Evolutionary conservation across 176 grass and related monocot genomes (phyloP), one percentile per base, ranked within the genome.

Genomic region (Oryza australiensis): DNA sequence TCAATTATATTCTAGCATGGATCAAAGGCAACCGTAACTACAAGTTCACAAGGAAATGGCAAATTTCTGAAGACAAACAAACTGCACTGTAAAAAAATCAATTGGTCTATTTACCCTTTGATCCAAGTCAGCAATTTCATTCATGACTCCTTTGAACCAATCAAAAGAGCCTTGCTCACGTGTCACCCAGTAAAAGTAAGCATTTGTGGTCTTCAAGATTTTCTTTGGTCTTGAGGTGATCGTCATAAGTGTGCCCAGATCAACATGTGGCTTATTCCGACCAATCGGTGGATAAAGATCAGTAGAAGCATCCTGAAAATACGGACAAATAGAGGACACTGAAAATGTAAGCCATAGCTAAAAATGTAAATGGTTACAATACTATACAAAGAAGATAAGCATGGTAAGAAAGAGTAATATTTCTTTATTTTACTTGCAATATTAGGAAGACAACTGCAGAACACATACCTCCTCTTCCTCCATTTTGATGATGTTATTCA

Each of bases 101-200:
- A 35, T 46, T 45, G 12, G 75, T 64, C 23, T 82, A 76, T 75
- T 22, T 88, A 99, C 97, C 89, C 91, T 92, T 87, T 99, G 97
- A 83, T 99, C 97, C 71, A 94, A 66, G 24, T 95, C 93, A 38
- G 91, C 97, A 49, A 99, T 92, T 77, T 99, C 97, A 42, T 99
- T 99, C 97, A 99, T 99, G 11, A 99, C 85, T 66, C 97, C 90
- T 84, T 99, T 99, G 76, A 99, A 99, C 97, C 97, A 99, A 90
- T 99, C 93, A 71, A 99, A 99, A 74, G 97, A 99, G 40, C 97
- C 97, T 77, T 99, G 97, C 70, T 99, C 97, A 11, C 93, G 93
- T 32, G 97, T 99, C n/a, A 99, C 93, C 97, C 97, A 99, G 75
- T 99, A 99, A 83, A 99, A 99, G 59, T 99, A 99, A 73, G 97